These are phyloP conservation scores for Dovyalis caffra DNA, from an alignment of 345 rosid genomes.

Conservation along the genomic window DNA sequence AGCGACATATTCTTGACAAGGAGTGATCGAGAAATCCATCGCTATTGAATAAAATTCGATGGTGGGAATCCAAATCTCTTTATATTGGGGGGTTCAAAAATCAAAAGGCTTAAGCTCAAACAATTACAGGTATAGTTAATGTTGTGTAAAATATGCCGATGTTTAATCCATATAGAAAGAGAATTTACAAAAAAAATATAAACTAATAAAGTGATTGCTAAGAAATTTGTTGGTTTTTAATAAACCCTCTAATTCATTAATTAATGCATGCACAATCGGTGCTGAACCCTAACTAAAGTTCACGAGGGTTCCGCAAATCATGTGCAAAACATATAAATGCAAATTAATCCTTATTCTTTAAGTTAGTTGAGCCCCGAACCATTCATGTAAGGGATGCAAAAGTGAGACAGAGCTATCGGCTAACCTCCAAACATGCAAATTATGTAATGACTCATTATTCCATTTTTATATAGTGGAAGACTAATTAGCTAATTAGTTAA, in stretches of 20 bases:
- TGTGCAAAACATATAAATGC: not conserved
- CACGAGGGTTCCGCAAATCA: not conserved
- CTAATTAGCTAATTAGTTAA: too few relatives aligned
- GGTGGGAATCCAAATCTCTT: not conserved
- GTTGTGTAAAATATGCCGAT: too few relatives aligned
- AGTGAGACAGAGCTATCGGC: not conserved
- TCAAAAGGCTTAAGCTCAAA: not conserved
- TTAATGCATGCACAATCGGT: conserved; percentile 21
- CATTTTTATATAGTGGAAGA: too few relatives aligned
- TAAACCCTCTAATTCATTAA: too few relatives aligned
- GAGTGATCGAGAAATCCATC: too few relatives aligned
- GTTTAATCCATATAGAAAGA: too few relatives aligned
- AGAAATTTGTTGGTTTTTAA: not conserved
- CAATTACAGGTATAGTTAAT: not conserved
- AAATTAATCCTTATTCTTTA: too few relatives aligned
- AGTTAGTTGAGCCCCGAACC: not conserved
- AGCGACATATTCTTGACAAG: too few relatives aligned
- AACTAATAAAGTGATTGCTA: not conserved
- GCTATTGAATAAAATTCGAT: too few relatives aligned
- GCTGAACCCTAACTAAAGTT: conserved; percentile 23
- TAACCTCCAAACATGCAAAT: too few relatives aligned
- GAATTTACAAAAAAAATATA: too few relatives aligned
- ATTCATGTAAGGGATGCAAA: not conserved
- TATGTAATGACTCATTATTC: too few relatives aligned
- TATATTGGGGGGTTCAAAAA: not conserved